phyloP scores from a whole-genome alignment of 805 yeast species.

The Cyberlindnera sargentensis region DNA sequence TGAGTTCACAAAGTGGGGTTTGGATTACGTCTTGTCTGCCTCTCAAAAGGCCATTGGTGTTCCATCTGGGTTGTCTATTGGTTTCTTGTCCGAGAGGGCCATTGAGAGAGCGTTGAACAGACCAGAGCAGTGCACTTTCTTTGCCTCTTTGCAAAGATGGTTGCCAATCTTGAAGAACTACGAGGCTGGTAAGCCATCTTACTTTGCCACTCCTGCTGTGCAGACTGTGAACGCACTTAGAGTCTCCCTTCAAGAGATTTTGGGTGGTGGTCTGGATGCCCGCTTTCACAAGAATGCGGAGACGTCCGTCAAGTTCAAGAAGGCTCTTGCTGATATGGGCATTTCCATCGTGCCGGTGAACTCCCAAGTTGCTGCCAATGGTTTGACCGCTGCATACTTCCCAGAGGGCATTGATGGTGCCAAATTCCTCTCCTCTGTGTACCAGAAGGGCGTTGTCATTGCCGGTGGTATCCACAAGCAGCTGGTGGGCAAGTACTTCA shows the following conservation, averaged over 20 bases:
- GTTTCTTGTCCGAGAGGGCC: slow-evolving; percentile 72
- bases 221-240: slow-evolving; percentile 78
- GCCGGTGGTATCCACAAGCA: slow-evolving; percentile 90
- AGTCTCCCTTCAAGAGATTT: slow-evolving; percentile 66
- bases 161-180: slow-evolving; percentile 80
- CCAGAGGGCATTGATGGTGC: slow-evolving; percentile 69
- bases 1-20: slow-evolving; percentile 82
- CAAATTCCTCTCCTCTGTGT: slow-evolving; percentile 50
- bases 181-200: slow-evolving; percentile 74
- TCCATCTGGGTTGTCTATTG: slow-evolving; percentile 85
- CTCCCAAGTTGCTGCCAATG: slow-evolving; percentile 68
- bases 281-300: slow-evolving; percentile 58
- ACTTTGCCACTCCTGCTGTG: slow-evolving; percentile 96
- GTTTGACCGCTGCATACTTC: slow-evolving; percentile 77
- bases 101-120: slow-evolving; percentile 48
- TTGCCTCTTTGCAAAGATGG: slow-evolving; percentile 78
- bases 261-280: slow-evolving; percentile 45
- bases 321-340: slow-evolving; percentile 44
- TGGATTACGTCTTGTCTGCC: slow-evolving; percentile 84
- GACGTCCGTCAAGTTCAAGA: slow-evolving; percentile 62
- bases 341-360: slow-evolving; percentile 58
- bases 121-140: slow-evolving; percentile 40
- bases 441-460: slow-evolving; percentile 61
- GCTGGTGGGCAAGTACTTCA: slow-evolving; percentile 73
- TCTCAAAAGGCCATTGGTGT: slow-evolving; percentile 95